Conservation (phyloP, 192 early-diverging fungal species). For the Ambispora gerdemannii region DNA sequence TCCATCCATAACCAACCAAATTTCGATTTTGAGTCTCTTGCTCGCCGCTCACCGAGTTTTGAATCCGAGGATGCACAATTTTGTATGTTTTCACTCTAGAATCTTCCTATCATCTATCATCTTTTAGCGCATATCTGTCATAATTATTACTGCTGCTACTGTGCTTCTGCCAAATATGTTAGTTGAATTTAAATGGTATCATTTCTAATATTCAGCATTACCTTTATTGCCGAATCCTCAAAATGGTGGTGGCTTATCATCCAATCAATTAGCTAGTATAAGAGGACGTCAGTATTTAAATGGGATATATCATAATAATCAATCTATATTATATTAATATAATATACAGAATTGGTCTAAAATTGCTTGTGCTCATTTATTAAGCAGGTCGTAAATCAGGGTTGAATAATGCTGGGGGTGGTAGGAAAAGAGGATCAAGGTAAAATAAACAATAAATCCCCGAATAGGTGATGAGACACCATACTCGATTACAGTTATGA, state of each 20-base stretch:
- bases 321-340: no score
- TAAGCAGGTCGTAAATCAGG: neutral
- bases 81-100: neutral
- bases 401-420: neutral
- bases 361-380: no score
- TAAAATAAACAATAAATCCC: no score
- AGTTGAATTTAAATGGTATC: neutral
- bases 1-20: neutral
- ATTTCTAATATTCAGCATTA: neutral
- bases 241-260: neutral
- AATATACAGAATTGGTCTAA: no score
- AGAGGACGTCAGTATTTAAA: no score
- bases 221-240: neutral
- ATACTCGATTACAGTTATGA: no score
- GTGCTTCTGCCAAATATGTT: neutral
- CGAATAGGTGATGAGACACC: no score
- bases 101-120: no score
- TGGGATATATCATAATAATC: no score
- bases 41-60: neutral
- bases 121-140: no score
- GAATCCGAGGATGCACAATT: slow-evolving; percentile 3
- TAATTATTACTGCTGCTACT: no score
- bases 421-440: neutral
- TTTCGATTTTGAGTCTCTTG: neutral
- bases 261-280: no score